Conservation (phyloP, 106 monocot species). For the Agapanthus africanus region DNA sequence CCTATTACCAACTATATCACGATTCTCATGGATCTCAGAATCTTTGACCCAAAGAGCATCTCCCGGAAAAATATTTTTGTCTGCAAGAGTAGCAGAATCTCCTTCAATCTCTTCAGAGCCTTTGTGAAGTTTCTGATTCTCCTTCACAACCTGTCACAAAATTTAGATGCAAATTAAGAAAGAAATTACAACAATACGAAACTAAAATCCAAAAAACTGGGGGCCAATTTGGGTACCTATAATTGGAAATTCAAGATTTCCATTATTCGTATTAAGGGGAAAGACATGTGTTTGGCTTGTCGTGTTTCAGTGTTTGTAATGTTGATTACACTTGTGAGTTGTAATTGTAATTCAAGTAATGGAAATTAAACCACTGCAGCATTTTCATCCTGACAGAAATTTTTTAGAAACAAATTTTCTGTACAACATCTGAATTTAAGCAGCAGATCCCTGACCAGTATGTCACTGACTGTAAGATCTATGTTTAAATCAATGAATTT, state of each 20-base stretch:
- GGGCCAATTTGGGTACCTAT: too few species aligned
- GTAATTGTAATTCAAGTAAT: background rate
- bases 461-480: background rate
- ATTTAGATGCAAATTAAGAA: slow-evolving; percentile 3
- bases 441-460: background rate
- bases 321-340: too few species aligned
- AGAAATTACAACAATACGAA: background rate
- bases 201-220: background rate
- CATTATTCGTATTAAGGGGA: background rate
- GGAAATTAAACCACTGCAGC: too few species aligned
- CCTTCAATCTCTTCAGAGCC: slow-evolving; percentile 73
- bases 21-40: slow-evolving; percentile 82
- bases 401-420: too few species aligned
- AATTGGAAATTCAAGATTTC: background rate
- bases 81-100: slow-evolving; percentile 87
- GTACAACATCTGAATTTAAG: background rate
- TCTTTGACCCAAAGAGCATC: slow-evolving; percentile 90
- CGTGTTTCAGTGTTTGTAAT: too few species aligned
- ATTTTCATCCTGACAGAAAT: too few species aligned
- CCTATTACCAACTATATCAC: slow-evolving; percentile 84
- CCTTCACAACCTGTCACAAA: slow-evolving; percentile 72
- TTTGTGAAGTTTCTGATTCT: slow-evolving; percentile 97
- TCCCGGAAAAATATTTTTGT: slow-evolving; percentile 92
- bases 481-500: background rate
- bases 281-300: too few species aligned